Conservation (phyloP, 2,329 filamentous ascomycete genomes). For the Fusarium haematococcum region DNA sequence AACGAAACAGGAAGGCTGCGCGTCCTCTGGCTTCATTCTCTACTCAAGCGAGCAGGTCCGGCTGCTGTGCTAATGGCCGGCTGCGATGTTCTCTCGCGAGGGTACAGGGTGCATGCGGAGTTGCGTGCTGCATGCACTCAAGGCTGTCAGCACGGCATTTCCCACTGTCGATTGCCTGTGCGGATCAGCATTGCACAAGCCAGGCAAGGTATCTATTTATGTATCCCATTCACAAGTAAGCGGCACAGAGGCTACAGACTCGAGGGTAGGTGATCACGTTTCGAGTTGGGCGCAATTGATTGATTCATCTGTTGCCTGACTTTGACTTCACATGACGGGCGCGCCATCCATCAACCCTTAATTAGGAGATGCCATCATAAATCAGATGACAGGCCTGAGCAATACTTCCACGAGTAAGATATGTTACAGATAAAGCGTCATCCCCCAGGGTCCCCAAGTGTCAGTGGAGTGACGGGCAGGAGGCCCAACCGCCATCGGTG, state of each 20-base stretch:
- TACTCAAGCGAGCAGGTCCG: not conserved
- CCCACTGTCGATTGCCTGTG: not conserved
- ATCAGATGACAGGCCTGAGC: not conserved
- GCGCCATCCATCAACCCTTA: not conserved
- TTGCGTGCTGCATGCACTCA: conserved; percentile 2
- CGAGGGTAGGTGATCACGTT: not conserved
- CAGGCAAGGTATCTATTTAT: not conserved
- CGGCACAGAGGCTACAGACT: not conserved
- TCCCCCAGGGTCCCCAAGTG: not conserved
- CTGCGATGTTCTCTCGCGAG: not conserved
- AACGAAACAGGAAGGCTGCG: conserved; percentile 41
- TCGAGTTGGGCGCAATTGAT: not conserved
- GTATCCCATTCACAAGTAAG: not conserved
- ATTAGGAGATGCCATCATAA: not conserved
- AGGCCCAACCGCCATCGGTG: conserved; percentile 4
- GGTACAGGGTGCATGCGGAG: not conserved
- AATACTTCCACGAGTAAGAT: conserved; percentile 12
- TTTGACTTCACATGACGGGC: not conserved
- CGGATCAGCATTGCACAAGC: not conserved
- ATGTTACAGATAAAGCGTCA: conserved; percentile 27
- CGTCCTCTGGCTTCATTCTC: conserved; percentile 19
- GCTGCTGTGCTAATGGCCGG: not conserved
- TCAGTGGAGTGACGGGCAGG: conserved; percentile 11
- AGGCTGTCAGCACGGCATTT: conserved; percentile 2
- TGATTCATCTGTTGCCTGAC: not conserved